These are phyloP conservation scores for Intubia oerlemansii DNA, from an alignment of 2,329 filamentous ascomycete genomes.

Conservation along the genomic window DNA sequence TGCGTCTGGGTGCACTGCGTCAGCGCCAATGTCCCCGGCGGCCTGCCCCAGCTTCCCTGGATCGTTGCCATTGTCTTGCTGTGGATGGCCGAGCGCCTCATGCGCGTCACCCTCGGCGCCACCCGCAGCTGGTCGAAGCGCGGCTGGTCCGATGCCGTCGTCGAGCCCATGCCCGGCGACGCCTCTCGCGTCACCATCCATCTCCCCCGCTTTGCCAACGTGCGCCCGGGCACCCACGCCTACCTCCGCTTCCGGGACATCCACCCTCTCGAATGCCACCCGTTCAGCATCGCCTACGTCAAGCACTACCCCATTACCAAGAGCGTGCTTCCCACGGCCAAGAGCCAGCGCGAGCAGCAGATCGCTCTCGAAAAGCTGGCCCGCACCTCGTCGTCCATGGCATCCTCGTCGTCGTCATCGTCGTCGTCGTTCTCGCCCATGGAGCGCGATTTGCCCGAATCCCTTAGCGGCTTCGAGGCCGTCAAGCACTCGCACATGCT, in stretches of 20 bases:
- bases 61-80: constrained; percentile 53
- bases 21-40: constrained; percentile 39
- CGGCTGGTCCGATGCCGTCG: constrained; percentile 39
- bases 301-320: constrained; percentile 26
- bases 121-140: constrained; percentile 42
- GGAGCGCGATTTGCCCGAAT: too few species aligned
- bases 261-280: constrained; percentile 51
- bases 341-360: constrained; percentile 14
- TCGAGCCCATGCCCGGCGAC: constrained; percentile 50
- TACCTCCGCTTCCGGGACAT: constrained; percentile 51
- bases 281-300: constrained; percentile 61
- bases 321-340: constrained; percentile 17
- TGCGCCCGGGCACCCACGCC: constrained; percentile 51
- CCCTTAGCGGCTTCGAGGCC: constrained; percentile 6
- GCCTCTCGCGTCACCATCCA: constrained; percentile 48
- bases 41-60: constrained; percentile 51
- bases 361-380: too few species aligned
- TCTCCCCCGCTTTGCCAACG: constrained; percentile 41
- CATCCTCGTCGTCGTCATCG: too few species aligned
- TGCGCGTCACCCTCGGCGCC: constrained; percentile 38
- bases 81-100: constrained; percentile 47
- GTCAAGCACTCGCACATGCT: constrained; percentile 15
- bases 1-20: constrained; percentile 64
- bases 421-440: neutral
- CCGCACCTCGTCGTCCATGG: too few species aligned